phyloP scores from a whole-genome alignment of 345 rosid species.

The Salix suchowensis region DNA sequence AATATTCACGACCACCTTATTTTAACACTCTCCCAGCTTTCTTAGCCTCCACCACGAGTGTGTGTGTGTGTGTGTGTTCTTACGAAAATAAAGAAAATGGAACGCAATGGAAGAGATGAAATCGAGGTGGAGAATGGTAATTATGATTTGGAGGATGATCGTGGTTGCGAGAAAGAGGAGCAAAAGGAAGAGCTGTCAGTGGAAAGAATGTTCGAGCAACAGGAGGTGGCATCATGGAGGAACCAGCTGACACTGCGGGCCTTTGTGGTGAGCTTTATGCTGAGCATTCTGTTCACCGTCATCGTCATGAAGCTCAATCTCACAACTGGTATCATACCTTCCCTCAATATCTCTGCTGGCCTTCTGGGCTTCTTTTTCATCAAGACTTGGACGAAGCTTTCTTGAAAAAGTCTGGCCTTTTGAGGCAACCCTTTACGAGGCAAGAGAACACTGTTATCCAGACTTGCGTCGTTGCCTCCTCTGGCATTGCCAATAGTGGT shows the following conservation, averaged over 20 bases:
- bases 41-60: too few relatives aligned
- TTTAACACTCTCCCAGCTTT: too few relatives aligned
- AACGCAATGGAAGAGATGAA: neutral
- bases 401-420: neutral
- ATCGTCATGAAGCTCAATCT: slow-evolving; percentile 27
- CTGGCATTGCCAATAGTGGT: slow-evolving; percentile 26
- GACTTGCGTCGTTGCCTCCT: slow-evolving; percentile 24
- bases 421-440: slow-evolving; percentile 18
- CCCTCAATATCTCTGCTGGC: slow-evolving; percentile 23
- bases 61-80: too few relatives aligned
- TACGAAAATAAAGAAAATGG: too few relatives aligned
- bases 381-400: slow-evolving; percentile 19
- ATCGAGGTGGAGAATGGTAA: neutral
- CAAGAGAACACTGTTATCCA: slow-evolving; percentile 25
- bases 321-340: slow-evolving; percentile 19
- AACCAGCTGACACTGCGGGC: slow-evolving; percentile 17
- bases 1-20: too few relatives aligned
- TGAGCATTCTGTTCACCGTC: slow-evolving; percentile 16
- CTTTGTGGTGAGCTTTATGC: slow-evolving; percentile 15
- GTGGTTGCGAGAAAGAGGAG: neutral
- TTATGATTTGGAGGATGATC: neutral
- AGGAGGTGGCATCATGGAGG: slow-evolving; percentile 15
- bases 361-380: slow-evolving; percentile 20
- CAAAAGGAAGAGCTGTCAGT: neutral
- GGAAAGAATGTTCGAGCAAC: slow-evolving; percentile 5